Evolutionary conservation across 2,329 filamentous ascomycete genomes (phyloP), one percentile per base, ranked within the genome.

Genomic region (Geosmithia morbida): DNA sequence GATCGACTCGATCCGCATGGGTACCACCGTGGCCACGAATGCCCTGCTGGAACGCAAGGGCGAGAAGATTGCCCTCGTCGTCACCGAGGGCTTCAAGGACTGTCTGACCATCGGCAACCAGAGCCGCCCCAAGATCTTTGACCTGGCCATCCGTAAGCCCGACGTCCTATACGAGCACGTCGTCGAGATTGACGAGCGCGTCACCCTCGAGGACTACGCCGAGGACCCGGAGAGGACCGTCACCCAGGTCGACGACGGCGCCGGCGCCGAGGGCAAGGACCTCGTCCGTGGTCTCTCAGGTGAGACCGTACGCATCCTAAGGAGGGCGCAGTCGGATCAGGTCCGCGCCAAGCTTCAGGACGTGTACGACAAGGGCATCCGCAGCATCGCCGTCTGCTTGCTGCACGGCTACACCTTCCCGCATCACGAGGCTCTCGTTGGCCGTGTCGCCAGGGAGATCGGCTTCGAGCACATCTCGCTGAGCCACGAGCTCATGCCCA

Each of bases 331-430:
- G 26, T 66, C 76, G 47, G 63, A 66, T 1, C 66, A 69, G 18
- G 75, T 83, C 48, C 62, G 70, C 50, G 56, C 65, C n/a, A 75
- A 83, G 53, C 61, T 88, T 20, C 70, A 82, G 54, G 62, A 69
- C 3, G 69, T 87, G 1, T 82, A 79, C 52, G 73, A 81, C 41
- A 66, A 73, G 8, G 83, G 83, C 0, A 81, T 94, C 55, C 74
- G 75, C 51, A 94, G 86, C 59, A 82, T 96, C 54, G 88, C 89
- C 2, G 87, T 96, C 2, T 94, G 87, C 56, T 66, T 96, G 50
- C 89, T 95, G 81, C 89, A 96, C 59, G 85, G 84, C 4, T 96
- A 95, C 59, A 94, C 87, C 0, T 96, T 87, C 57, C 87, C 87
- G 1, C 78, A 85, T 45, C 89, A 96, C 55, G 89, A 96, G 60